Percentiles rank a stretch among this genome's conserved stretches.
phyloP scores from a whole-genome alignment of 805 yeast genomes.

The Spathaspora arborariae region DNA sequence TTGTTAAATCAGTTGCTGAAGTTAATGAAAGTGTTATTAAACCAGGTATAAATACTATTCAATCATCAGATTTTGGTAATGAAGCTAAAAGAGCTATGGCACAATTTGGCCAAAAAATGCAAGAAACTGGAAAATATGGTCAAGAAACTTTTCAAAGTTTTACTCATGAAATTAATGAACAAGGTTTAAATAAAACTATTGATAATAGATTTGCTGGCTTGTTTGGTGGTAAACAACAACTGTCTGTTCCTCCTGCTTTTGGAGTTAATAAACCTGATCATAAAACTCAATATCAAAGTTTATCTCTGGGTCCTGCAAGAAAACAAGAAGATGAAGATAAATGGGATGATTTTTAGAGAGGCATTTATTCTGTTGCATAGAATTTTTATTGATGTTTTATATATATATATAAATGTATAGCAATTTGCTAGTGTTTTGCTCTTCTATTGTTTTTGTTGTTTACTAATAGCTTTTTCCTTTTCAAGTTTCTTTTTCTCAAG shows the following conservation, averaged over 20 bases:
- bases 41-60: conserved; percentile 81
- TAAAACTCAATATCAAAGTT: conserved; percentile 54
- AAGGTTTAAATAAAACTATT: conserved; percentile 40
- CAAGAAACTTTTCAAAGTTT: conserved; percentile 61
- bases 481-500: conserved; percentile 5
- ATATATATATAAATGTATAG: background rate
- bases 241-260: conserved; percentile 58
- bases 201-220: conserved; percentile 47
- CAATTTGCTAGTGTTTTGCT: background rate
- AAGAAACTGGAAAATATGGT: conserved; percentile 78
- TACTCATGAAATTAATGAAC: conserved; percentile 43
- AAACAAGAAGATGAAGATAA: conserved; percentile 51
- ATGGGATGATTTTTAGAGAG: conserved; percentile 61
- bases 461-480: background rate
- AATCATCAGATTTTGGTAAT: conserved; percentile 68
- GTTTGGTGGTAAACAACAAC: conserved; percentile 48
- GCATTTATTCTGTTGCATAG: background rate
- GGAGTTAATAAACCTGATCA: conserved; percentile 58
- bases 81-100: conserved; percentile 93
- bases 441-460: background rate
- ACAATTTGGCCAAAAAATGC: conserved; percentile 93
- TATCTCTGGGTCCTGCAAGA: conserved; percentile 33
- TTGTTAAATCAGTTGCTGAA: conserved; percentile 76
- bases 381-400: background rate
- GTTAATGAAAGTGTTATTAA: conserved; percentile 86